These are phyloP conservation scores for Sugiyamaella paludigena DNA, from an alignment of 1,139 yeast genomes.

Conservation along the genomic window DNA sequence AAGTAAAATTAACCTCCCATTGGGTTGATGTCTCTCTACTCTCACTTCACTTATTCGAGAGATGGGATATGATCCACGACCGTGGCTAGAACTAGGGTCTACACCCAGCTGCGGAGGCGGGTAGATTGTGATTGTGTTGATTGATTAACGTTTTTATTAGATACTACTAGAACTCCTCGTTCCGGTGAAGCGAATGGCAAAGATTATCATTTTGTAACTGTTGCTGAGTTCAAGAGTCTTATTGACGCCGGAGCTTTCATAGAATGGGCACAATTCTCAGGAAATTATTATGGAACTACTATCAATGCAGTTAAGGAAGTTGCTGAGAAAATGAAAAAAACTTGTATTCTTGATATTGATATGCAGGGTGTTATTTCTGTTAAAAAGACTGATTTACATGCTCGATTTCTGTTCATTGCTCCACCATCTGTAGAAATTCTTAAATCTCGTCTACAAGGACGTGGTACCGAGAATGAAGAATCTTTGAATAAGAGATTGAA, in stretches of 20 bases:
- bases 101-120: no score
- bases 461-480: conserved; percentile 94
- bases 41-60: no score
- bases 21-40: no score
- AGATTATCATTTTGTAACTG: conserved; percentile 83
- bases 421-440: conserved; percentile 88
- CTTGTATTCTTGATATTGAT: conserved; percentile 92
- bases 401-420: conserved; percentile 80
- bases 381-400: conserved; percentile 75
- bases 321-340: conserved; percentile 48
- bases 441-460: conserved; percentile 67
- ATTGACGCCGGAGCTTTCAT: conserved; percentile 75
- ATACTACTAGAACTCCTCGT: conserved; percentile 91
- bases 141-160: conserved; percentile 33
- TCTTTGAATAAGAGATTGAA: conserved; percentile 75
- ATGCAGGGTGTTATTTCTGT: conserved; percentile 98
- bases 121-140: no score
- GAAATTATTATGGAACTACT: conserved; percentile 95
- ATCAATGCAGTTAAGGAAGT: conserved; percentile 81
- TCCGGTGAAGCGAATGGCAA: conserved; percentile 85
- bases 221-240: conserved; percentile 71
- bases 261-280: conserved; percentile 98
- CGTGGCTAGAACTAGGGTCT: no score
- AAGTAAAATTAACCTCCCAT: conserved; percentile 25
- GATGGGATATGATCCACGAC: no score